Evolutionary conservation across 768 basidiomycete genomes (phyloP).

Genomic region (Lactarius tabidus): DNA sequence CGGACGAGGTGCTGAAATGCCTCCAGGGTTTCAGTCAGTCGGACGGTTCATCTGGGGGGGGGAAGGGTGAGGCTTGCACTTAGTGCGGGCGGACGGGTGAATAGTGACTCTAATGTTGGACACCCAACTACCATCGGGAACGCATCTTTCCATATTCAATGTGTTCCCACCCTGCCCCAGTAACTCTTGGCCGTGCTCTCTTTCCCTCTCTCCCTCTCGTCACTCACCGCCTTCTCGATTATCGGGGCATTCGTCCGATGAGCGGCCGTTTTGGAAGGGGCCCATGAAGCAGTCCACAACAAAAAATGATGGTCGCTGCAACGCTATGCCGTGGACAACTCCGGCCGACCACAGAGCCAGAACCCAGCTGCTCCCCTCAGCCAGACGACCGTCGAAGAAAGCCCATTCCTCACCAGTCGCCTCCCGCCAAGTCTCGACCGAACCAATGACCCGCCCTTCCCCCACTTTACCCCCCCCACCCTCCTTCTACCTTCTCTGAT

Average conservation of each 20-base stretch:
- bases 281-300: not conserved
- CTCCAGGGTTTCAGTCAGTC: not conserved
- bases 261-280: slow-evolving; percentile 11
- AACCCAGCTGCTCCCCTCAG: not conserved
- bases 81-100: slow-evolving; percentile 16
- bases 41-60: not conserved
- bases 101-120: not conserved
- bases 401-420: not conserved
- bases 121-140: slow-evolving; percentile 5
- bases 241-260: slow-evolving; percentile 9
- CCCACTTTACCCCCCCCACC: not conserved
- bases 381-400: not conserved
- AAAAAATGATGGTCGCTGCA: not conserved
- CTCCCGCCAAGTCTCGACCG: not conserved
- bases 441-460: not conserved
- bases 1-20: not conserved
- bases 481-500: not conserved
- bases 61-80: not conserved
- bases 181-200: not conserved
- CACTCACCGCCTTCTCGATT: slow-evolving; percentile 2
- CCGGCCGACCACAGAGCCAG: not conserved
- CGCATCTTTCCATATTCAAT: slow-evolving; percentile 8
- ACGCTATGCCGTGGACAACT: not conserved
- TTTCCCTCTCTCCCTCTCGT: not conserved
- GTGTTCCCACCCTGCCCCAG: slow-evolving; percentile 1